Conservation (phyloP, 495 filamentous ascomycete species). For the Neurospora cerealis region DNA sequence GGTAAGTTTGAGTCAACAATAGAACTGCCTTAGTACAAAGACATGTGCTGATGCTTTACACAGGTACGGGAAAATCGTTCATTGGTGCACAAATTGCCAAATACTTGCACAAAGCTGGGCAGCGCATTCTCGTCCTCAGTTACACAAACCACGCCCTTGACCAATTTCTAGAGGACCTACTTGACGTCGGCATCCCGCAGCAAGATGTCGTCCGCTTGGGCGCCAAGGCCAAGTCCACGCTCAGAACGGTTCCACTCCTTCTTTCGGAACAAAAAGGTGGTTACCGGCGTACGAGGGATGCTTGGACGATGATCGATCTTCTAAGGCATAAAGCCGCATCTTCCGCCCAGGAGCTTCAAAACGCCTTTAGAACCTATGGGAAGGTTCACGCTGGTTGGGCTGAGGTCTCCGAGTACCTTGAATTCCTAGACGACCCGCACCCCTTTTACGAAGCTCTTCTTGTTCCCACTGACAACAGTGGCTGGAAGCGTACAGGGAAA, state of each 20-base stretch:
- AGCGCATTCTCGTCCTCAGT: slow-evolving; percentile 52
- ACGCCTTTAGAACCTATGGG: slow-evolving; percentile 3
- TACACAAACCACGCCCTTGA: slow-evolving; percentile 68
- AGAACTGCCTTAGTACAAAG: not conserved
- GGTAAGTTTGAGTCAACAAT: slow-evolving; percentile 32
- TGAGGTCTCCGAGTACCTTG: slow-evolving; percentile 50
- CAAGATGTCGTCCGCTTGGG: slow-evolving; percentile 58
- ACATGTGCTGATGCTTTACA: not conserved
- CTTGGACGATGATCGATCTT: slow-evolving; percentile 32
- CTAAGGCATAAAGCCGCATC: slow-evolving; percentile 21
- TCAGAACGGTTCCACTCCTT: slow-evolving; percentile 35
- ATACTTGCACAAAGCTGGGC: slow-evolving; percentile 37
- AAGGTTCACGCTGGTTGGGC: slow-evolving; percentile 5
- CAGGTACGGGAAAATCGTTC: slow-evolving; percentile 75
- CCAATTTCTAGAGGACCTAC: slow-evolving; percentile 62
- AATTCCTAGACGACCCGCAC: slow-evolving; percentile 45
- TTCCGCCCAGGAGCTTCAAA: slow-evolving; percentile 5
- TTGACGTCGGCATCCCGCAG: slow-evolving; percentile 45
- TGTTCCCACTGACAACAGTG: slow-evolving; percentile 31
- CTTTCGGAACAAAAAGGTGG: slow-evolving; percentile 34
- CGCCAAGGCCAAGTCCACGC: slow-evolving; percentile 41
- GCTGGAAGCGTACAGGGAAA: slow-evolving; percentile 32
- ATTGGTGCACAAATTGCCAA: slow-evolving; percentile 61
- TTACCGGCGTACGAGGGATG: slow-evolving; percentile 16
- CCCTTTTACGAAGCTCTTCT: slow-evolving; percentile 48